Evolutionary conservation across 306 rosid genomes (phyloP), one percentile per base, ranked within the genome.

Genomic region (Gillenia trifoliata): DNA sequence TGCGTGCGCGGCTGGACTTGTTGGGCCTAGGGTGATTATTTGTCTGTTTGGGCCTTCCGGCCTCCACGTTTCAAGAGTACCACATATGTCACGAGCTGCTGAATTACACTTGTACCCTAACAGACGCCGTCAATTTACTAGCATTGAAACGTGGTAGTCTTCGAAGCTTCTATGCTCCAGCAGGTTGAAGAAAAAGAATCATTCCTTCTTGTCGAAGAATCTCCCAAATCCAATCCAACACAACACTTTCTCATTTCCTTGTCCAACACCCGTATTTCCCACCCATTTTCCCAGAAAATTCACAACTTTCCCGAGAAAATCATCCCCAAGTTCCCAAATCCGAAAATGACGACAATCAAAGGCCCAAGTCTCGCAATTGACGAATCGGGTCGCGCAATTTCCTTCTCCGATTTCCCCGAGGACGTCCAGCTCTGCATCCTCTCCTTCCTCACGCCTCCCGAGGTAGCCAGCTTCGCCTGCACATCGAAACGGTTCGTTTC

Each of bases 401-500:
- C 90, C 36, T 92, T 95, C 85, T 40, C 47, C 64, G 91, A 95
- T 56, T 92, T 92, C 79, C 93, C 98, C 0, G 98, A 90, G 61
- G 99, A 94, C 45, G 90, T 94, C 70, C 99, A 82, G 84, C 83
- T 90, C 36, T 87, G 92, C 80, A 83, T 95, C 49, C 91, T 95
- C 72, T 92, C 99, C 30, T 92, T 95, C 81, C 96, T 95, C 11
- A 55, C 81, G 3, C 97, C 86, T 9, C 4, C 88, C 17, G 98
- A 92, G 34, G 84, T 92, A 11, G 84, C 92, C 45, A 41, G 81
- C 40, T 86, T 95, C 78, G 89, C 96, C 2, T 92, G 90, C 87
- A 90, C 98, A 17, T 92, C 98, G 22, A 92, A 83, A 77, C 92
- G 86, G 4, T 87, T 77, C 74, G 82, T 55, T 6, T 80, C 85